Evolutionary conservation across 2,329 filamentous ascomycete genomes (phyloP).

Genomic region (Talaromyces sp.): DNA sequence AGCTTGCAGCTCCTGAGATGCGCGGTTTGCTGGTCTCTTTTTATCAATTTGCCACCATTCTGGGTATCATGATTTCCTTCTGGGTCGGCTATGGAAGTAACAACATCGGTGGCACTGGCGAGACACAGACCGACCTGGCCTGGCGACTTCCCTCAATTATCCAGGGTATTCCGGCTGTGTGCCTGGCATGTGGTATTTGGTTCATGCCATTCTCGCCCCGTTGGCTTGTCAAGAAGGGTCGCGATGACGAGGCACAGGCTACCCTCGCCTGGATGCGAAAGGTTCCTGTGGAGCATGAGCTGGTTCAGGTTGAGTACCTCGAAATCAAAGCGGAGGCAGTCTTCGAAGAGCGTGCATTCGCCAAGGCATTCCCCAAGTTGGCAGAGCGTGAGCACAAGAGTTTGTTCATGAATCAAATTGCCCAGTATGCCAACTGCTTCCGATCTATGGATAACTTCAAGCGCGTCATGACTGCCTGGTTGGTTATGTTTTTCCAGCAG

Average conservation of each 20-base stretch:
- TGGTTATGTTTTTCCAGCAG: constrained; percentile 55
- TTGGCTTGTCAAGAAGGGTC: constrained; percentile 53
- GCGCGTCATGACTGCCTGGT: constrained; percentile 48
- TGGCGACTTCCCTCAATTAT: constrained; percentile 53
- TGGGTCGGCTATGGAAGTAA: constrained; percentile 46
- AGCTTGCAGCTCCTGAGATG: constrained; percentile 44
- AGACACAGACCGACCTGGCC: constrained; percentile 40
- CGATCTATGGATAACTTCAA: constrained; percentile 55
- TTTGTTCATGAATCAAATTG: constrained; percentile 50
- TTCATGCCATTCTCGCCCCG: constrained; percentile 60
- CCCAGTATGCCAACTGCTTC: constrained; percentile 55
- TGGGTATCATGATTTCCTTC: constrained; percentile 41
- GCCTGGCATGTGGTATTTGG: constrained; percentile 40
- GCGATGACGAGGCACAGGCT: constrained; percentile 47
- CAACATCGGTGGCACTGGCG: constrained; percentile 40
- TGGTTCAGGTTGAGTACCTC: constrained; percentile 49
- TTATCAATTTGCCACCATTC: constrained; percentile 38
- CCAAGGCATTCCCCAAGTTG: constrained; percentile 48
- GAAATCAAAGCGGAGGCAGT: constrained; percentile 53
- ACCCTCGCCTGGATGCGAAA: constrained; percentile 32
- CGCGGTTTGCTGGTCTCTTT: constrained; percentile 38
- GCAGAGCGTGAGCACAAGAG: constrained; percentile 40
- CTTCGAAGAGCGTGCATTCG: constrained; percentile 49
- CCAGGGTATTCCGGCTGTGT: constrained; percentile 45
- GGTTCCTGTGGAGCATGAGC: constrained; percentile 37